A percentile compares a stretch with the other conserved stretches of the same genome.
Evolutionary conservation across 2,329 filamentous ascomycete genomes (phyloP).

Genomic region (Pyrenochaeta sp.): DNA sequence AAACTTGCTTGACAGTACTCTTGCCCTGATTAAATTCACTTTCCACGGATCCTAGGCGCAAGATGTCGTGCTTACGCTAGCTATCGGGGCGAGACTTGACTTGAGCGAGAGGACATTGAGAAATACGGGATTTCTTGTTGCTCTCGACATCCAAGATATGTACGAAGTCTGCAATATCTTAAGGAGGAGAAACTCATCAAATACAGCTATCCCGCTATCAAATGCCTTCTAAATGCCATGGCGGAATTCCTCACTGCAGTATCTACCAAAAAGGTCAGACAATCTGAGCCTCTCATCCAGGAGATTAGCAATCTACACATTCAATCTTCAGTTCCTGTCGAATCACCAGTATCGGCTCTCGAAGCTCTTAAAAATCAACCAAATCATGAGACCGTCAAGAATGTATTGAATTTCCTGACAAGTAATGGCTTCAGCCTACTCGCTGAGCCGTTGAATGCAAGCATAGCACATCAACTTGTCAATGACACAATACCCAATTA

Average conservation of each 20-base stretch:
- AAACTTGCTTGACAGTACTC: too few relatives aligned
- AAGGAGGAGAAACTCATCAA: too few relatives aligned
- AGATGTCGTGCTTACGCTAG: too few relatives aligned
- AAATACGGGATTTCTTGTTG: too few relatives aligned
- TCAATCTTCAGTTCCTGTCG: constrained; percentile 22
- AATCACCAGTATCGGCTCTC: constrained; percentile 60
- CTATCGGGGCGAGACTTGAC: too few relatives aligned
- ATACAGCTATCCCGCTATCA: too few relatives aligned
- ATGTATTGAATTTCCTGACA: constrained; percentile 62
- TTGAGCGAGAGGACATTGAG: too few relatives aligned
- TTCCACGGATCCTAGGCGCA: too few relatives aligned
- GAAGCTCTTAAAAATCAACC: constrained; percentile 69
- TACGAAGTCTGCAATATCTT: too few relatives aligned
- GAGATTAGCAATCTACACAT: constrained; percentile 19
- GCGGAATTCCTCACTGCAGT: constrained; percentile 58
- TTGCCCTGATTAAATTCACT: too few relatives aligned
- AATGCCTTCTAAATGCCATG: constrained; percentile 53
- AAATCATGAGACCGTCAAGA: constrained; percentile 63
- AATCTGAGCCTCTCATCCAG: constrained; percentile 20
- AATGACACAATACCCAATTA: constrained; percentile 80
- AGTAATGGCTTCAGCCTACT: constrained; percentile 59
- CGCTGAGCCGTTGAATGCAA: constrained; percentile 73
- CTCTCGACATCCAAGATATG: too few relatives aligned
- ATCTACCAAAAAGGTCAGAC: constrained; percentile 44
- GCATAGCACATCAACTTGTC: constrained; percentile 78